Conservation (phyloP, 2,329 filamentous ascomycete species). For the Thielaviopsis euricoi region DNA sequence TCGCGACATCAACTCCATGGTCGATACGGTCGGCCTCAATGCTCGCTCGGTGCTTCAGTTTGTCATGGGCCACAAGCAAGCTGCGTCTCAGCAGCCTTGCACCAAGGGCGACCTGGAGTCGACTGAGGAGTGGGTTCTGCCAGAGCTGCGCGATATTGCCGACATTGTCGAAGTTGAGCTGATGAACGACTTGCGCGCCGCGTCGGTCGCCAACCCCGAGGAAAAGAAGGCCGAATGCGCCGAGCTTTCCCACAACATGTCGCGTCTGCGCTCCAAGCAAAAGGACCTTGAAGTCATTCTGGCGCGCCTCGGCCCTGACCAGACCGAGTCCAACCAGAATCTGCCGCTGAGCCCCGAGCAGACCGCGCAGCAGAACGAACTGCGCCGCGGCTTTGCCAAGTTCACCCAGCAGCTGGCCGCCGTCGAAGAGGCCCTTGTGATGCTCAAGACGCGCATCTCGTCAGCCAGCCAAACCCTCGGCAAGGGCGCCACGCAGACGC, state of each 20-base stretch:
- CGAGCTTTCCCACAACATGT: constrained; percentile 52
- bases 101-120: constrained; percentile 52
- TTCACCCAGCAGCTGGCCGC: constrained; percentile 62
- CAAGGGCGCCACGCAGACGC: constrained; percentile 34
- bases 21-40: constrained; percentile 82
- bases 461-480: constrained; percentile 33
- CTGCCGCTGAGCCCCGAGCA: constrained; percentile 76
- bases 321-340: constrained; percentile 44
- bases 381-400: constrained; percentile 57
- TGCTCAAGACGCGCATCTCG: constrained; percentile 66
- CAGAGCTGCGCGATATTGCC: constrained; percentile 56
- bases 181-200: constrained; percentile 44
- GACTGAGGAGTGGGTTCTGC: constrained; percentile 54
- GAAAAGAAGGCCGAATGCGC: constrained; percentile 52
- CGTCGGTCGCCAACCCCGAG: constrained; percentile 50
- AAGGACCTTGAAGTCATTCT: constrained; percentile 64
- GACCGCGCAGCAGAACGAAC: constrained; percentile 63
- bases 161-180: constrained; percentile 48
- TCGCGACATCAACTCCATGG: constrained; percentile 80
- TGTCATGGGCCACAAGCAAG: constrained; percentile 48
- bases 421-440: constrained; percentile 61
- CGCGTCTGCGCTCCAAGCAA: constrained; percentile 56
- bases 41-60: constrained; percentile 48
- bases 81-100: constrained; percentile 35
- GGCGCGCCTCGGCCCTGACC: constrained; percentile 50